A percentile compares a stretch with the other conserved stretches of the same genome.
Evolutionary conservation across 805 yeast species (phyloP).

Genomic region (Metschnikowia cerradonensis): DNA sequence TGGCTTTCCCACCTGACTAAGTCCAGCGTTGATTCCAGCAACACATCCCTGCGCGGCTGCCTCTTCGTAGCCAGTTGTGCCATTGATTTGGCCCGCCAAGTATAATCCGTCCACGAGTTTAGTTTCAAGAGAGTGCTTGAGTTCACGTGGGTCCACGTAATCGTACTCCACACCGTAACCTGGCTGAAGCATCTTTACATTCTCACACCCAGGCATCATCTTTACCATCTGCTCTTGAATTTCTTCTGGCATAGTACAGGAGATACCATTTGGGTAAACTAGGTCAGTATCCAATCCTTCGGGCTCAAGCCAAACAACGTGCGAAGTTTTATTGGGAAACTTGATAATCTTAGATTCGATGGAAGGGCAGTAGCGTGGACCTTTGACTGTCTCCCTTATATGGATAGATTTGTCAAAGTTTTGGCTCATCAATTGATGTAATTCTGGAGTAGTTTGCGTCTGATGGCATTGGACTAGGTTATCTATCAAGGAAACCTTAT

Average conservation of each 20-base stretch:
- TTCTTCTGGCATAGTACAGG: slow-evolving; percentile 94
- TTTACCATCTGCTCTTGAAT: slow-evolving; percentile 72
- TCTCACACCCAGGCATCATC: slow-evolving; percentile 83
- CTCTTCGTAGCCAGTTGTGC: slow-evolving; percentile 98
- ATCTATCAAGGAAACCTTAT: slow-evolving; percentile 52
- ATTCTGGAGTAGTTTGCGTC: slow-evolving; percentile 69
- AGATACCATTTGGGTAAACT: slow-evolving; percentile 96
- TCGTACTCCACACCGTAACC: slow-evolving; percentile 99
- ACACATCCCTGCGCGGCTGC: slow-evolving; percentile 96
- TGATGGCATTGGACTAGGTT: slow-evolving; percentile 68
- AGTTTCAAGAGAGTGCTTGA: slow-evolving; percentile 74
- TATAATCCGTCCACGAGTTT: slow-evolving; percentile 72
- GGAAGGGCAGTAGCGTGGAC: slow-evolving; percentile 97
- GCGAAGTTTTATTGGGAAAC: slow-evolving; percentile 71
- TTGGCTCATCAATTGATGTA: slow-evolving; percentile 64
- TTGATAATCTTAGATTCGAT: slow-evolving; percentile 83
- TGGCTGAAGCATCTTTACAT: slow-evolving; percentile 85
- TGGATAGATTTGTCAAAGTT: slow-evolving; percentile 85
- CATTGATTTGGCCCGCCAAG: slow-evolving; percentile 96
- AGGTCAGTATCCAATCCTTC: slow-evolving; percentile 85
- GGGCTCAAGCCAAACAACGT: slow-evolving; percentile 92
- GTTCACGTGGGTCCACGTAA: slow-evolving; percentile 89
- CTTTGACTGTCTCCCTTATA: slow-evolving; percentile 88
- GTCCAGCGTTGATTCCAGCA: slow-evolving; percentile 95
- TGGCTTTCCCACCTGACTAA: slow-evolving; percentile 41